Evolutionary conservation across 1,284 basidiomycete genomes (phyloP).

Genomic region (Puccinia horiana): DNA sequence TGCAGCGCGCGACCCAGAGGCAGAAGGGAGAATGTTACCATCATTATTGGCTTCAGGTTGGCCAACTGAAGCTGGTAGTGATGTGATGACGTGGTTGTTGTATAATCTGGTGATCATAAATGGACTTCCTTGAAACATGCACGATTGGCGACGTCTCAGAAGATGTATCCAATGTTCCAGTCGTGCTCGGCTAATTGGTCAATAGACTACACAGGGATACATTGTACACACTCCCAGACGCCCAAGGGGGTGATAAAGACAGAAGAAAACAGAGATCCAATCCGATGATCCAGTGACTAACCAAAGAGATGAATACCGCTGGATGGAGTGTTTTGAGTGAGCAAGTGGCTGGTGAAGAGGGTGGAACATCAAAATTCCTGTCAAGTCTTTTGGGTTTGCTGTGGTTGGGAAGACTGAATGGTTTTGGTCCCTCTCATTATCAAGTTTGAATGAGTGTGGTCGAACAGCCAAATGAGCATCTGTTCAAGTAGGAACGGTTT

Average conservation of each 20-base stretch:
- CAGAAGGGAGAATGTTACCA: not conserved
- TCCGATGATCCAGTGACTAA: not conserved
- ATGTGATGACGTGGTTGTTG: not conserved
- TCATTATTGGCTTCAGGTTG: not conserved
- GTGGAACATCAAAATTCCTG: not conserved
- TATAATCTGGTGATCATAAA: not conserved
- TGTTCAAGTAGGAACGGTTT: not conserved
- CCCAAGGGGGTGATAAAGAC: not conserved
- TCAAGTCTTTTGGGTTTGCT: not conserved
- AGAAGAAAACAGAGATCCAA: not conserved
- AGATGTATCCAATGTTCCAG: not conserved
- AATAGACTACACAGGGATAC: not conserved
- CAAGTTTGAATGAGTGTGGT: not conserved
- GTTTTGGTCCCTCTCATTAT: not conserved
- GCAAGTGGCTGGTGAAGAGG: not conserved
- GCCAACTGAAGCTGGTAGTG: not conserved
- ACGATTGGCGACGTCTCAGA: not conserved
- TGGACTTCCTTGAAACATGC: conserved; percentile 2
- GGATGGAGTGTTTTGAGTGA: not conserved
- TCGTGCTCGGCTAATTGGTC: not conserved
- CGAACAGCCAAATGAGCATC: not conserved
- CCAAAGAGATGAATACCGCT: not conserved
- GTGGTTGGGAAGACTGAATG: not conserved
- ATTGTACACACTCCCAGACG: not conserved
- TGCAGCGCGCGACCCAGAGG: not conserved